Percentiles rank a stretch among this genome's conserved stretches.
Evolutionary conservation across 495 filamentous ascomycete species (phyloP).

Genomic region (Oidiodendron maius): DNA sequence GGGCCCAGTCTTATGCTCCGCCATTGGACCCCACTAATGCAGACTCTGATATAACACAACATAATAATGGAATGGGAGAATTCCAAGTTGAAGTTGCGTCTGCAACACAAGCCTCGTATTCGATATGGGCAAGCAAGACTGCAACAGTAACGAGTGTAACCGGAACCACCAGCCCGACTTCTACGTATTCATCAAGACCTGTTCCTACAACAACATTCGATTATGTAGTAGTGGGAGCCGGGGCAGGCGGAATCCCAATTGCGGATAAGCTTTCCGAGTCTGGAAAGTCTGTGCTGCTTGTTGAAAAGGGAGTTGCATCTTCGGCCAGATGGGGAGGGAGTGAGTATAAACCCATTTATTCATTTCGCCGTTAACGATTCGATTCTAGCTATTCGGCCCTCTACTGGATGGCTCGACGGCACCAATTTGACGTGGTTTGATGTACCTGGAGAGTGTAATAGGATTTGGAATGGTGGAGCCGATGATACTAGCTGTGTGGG

Average conservation of each 20-base stretch:
- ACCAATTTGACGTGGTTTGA: slow-evolving; percentile 70
- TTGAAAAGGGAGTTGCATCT: slow-evolving; percentile 59
- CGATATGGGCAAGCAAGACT: slow-evolving; percentile 40
- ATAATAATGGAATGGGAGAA: slow-evolving; percentile 39
- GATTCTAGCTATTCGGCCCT: slow-evolving; percentile 20
- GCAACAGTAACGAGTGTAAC: slow-evolving; percentile 29
- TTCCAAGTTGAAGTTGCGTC: slow-evolving; percentile 35
- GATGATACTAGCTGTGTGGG: too few relatives aligned
- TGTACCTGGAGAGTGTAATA: slow-evolving; percentile 71
- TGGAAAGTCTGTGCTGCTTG: slow-evolving; percentile 58
- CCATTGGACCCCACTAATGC: slow-evolving; percentile 28
- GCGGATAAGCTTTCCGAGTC: slow-evolving; percentile 58
- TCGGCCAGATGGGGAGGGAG: slow-evolving; percentile 53
- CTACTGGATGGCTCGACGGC: slow-evolving; percentile 53
- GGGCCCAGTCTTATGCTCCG: slow-evolving; percentile 33
- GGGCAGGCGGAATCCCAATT: slow-evolving; percentile 59
- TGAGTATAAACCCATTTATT: slow-evolving; percentile 15
- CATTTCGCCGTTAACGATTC: slow-evolving; percentile 8
- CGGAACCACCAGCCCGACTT: slow-evolving; percentile 22
- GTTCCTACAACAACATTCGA: slow-evolving; percentile 50
- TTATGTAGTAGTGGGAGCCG: slow-evolving; percentile 62
- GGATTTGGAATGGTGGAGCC: slow-evolving; percentile 56
- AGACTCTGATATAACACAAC: slow-evolving; percentile 30
- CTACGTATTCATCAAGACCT: slow-evolving; percentile 32
- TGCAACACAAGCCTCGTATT: slow-evolving; percentile 40